Conservation (phyloP, 306 rosid genomes). For the Citrullus mucosospermus region DNA sequence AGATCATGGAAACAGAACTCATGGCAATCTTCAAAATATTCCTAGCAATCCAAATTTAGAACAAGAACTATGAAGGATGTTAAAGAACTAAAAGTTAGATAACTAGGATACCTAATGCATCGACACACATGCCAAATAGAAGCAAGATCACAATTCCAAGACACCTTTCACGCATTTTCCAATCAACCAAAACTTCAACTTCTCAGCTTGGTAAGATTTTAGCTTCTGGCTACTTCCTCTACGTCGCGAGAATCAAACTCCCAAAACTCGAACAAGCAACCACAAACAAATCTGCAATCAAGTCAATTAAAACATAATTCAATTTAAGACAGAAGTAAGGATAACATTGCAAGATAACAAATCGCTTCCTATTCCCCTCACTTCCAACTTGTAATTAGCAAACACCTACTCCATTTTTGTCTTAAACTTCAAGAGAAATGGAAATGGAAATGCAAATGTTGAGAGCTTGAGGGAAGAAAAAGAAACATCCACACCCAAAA, state of each 20-base stretch:
- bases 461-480: neutral
- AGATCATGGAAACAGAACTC: neutral
- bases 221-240: neutral
- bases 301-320: neutral
- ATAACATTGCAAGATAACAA: neutral
- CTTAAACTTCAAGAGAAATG: neutral
- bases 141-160: constrained; percentile 34
- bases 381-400: neutral
- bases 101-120: constrained; percentile 38
- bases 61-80: neutral
- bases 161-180: constrained; percentile 43
- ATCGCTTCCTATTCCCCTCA: neutral
- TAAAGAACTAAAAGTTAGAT: neutral
- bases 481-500: neutral
- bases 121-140: constrained; percentile 29
- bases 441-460: neutral
- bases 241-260: neutral
- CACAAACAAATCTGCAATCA: neutral
- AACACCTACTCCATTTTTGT: neutral
- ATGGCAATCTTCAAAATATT: neutral
- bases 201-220: neutral
- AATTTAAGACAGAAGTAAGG: neutral
- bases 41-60: neutral
- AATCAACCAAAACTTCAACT: constrained; percentile 19
- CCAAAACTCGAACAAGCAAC: neutral